Evolutionary conservation across 306 rosid species (phyloP), one percentile per base, ranked within the genome.

Genomic region (Lablab purpureus): DNA sequence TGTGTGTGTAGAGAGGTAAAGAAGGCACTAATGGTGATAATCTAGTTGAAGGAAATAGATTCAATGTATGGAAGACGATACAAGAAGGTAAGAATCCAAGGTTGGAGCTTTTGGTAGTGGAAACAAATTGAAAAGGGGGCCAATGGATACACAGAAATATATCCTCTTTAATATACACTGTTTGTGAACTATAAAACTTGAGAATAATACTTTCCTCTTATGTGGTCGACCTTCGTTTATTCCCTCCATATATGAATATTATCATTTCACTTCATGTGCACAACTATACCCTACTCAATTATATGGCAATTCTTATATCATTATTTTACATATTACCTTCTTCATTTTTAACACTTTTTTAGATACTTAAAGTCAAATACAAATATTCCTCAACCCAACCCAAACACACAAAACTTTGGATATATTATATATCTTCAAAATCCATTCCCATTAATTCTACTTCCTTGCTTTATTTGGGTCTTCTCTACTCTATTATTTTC

Each of bases 341-440:
- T 34, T 74, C 65, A 76, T 19, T 23, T 54, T 78, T 41, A 41
- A 55, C n/a, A 55, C 36, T 30, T 58, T 15, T 58, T 1, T 58
- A 43, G 83, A 79, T 79, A 32, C 71, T 59, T 70, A 70, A 58
- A 70, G 77, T 45, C 77, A 55, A 56, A 59, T 8, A 67, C 64
- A 79, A 69, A 58, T 78, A 78, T 78, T 56, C 49, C 4, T n/a
- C 0, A 27, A 55, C 25, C n/a, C 47, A 67, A 9, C n/a, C 1
- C 19, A 56, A 43, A 68, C 56, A 18, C 22, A 54, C 52, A 77
- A 67, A n/a, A n/a, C n/a, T n/a, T n/a, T n/a, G 75, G 32, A 28
- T 4, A 28, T 28, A 28, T 28, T 28, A n/a, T n/a, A n/a, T 28
- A 28, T 28, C 32, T 28, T 28, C 32, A 28, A 1, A 28, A 1